Conservation (phyloP, 2,329 filamentous ascomycete genomes). For the Diaporthe citrichinensis region DNA sequence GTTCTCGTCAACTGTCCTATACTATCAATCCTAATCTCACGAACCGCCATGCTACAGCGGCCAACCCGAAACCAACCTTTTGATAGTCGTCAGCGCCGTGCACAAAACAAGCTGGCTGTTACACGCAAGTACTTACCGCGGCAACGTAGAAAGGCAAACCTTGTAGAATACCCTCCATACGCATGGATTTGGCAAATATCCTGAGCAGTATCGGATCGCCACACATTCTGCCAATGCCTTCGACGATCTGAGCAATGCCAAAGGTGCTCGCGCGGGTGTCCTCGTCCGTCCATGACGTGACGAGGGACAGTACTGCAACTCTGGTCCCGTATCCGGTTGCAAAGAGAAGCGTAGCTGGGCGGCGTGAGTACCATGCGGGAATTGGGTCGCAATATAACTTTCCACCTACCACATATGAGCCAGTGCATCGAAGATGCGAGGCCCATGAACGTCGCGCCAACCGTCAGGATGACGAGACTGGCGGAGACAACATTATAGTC, state of each 20-base stretch:
- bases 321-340: slow-evolving; percentile 39
- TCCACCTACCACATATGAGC: slow-evolving; percentile 33
- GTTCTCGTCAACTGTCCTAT: not conserved
- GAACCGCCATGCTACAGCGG: slow-evolving; percentile 39
- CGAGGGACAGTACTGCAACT: slow-evolving; percentile 40
- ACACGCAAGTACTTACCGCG: slow-evolving; percentile 21
- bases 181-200: slow-evolving; percentile 38
- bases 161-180: slow-evolving; percentile 17
- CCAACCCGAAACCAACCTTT: slow-evolving; percentile 34
- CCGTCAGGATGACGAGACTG: slow-evolving; percentile 35
- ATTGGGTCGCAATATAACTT: not conserved
- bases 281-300: slow-evolving; percentile 40
- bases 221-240: slow-evolving; percentile 39
- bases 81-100: not conserved
- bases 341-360: slow-evolving; percentile 37
- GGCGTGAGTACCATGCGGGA: not conserved
- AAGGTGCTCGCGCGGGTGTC: slow-evolving; percentile 41
- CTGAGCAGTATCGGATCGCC: slow-evolving; percentile 39
- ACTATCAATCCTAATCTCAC: slow-evolving; percentile 7
- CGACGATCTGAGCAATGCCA: slow-evolving; percentile 39
- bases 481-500: slow-evolving; percentile 40
- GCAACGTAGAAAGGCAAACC: slow-evolving; percentile 40
- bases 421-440: slow-evolving; percentile 39
- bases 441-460: slow-evolving; percentile 36
- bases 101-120: not conserved